phyloP scores from a whole-genome alignment of 305 asterid genomes.

The Plantago rigida region DNA sequence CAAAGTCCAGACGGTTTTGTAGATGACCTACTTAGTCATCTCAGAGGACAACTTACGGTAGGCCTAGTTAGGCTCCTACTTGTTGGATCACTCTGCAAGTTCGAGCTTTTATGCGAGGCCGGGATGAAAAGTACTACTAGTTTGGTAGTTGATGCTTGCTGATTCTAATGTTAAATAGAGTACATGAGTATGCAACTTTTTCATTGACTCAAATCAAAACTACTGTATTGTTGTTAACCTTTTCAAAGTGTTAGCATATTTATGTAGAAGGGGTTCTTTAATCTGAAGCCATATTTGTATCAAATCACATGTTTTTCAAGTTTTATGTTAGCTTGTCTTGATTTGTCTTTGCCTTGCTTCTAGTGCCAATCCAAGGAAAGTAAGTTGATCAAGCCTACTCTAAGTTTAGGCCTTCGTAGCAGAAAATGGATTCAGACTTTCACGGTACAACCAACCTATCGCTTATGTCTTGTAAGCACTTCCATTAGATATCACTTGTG shows the following conservation, averaged over 20 bases:
- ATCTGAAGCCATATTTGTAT: no score
- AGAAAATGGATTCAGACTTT: constrained; percentile 31
- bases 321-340: constrained; percentile 7
- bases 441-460: constrained; percentile 27
- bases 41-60: constrained; percentile 73
- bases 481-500: constrained; percentile 1
- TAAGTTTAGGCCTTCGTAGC: constrained; percentile 21
- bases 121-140: no score
- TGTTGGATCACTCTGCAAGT: not conserved
- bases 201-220: no score
- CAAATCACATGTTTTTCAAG: not conserved
- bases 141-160: no score
- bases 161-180: no score
- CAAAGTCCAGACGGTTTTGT: constrained; percentile 59
- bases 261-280: no score
- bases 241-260: no score
- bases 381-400: constrained; percentile 20
- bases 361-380: constrained; percentile 30
- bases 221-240: no score
- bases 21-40: constrained; percentile 55
- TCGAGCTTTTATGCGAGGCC: not conserved
- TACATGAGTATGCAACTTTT: no score
- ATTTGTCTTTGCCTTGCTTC: constrained; percentile 5
- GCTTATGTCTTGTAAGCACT: constrained; percentile 34
- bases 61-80: not conserved